Evolutionary conservation across 2,329 filamentous ascomycete species (phyloP).

Genomic region (Laburnicola sp.): DNA sequence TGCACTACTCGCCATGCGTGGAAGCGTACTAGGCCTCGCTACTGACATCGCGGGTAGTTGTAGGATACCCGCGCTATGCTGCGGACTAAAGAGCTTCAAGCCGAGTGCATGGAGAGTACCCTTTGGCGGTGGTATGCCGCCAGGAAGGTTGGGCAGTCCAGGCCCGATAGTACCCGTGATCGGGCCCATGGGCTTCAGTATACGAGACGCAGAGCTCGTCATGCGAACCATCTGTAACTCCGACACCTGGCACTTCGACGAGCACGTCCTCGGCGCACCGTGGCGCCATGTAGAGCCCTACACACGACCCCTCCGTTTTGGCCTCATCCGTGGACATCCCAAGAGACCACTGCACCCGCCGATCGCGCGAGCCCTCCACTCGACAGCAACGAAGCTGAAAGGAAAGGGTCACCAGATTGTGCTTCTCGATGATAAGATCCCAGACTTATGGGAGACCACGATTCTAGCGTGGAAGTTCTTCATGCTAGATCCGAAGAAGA

Average conservation of each 20-base stretch:
- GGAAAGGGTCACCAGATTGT: slow-evolving; percentile 52
- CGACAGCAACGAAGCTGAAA: slow-evolving; percentile 45
- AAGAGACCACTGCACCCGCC: slow-evolving; percentile 57
- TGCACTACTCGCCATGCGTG: slow-evolving; percentile 61
- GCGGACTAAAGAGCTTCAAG: slow-evolving; percentile 53
- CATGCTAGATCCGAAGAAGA: slow-evolving; percentile 44
- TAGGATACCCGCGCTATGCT: slow-evolving; percentile 83
- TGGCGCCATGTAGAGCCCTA: slow-evolving; percentile 48
- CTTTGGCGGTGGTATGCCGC: slow-evolving; percentile 38
- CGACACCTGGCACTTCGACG: slow-evolving; percentile 53
- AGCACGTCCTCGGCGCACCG: slow-evolving; percentile 47
- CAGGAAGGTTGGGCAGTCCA: slow-evolving; percentile 37
- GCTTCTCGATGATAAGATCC: slow-evolving; percentile 31
- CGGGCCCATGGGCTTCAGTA: slow-evolving; percentile 50
- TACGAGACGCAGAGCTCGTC: slow-evolving; percentile 48
- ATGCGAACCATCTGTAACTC: slow-evolving; percentile 48
- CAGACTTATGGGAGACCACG: slow-evolving; percentile 35
- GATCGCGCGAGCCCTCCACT: slow-evolving; percentile 51
- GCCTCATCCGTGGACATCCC: slow-evolving; percentile 53
- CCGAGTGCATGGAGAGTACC: slow-evolving; percentile 58
- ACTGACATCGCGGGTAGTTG: slow-evolving; percentile 67
- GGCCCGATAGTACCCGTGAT: slow-evolving; percentile 43
- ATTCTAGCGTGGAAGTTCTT: slow-evolving; percentile 50
- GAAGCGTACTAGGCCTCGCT: slow-evolving; percentile 62
- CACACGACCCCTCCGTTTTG: slow-evolving; percentile 48